Evolutionary conservation across 768 basidiomycete genomes (phyloP).

Genomic region (Trametes cubensis): DNA sequence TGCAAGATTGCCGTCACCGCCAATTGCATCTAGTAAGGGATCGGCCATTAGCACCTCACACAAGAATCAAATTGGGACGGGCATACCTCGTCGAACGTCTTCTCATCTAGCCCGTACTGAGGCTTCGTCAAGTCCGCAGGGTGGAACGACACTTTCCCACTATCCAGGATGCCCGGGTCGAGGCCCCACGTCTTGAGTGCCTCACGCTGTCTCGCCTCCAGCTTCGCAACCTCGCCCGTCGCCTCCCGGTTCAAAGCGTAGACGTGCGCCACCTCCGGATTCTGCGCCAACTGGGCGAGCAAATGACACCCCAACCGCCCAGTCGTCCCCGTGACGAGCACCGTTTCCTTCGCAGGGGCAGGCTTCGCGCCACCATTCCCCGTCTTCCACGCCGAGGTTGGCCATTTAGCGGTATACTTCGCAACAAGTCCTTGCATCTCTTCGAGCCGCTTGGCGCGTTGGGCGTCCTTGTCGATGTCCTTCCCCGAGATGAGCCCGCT

Average conservation of each 20-base stretch:
- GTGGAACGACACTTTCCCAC: conserved; percentile 17
- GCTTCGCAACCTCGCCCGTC: not conserved
- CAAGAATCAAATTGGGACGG: not conserved
- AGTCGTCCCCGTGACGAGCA: conserved; percentile 40
- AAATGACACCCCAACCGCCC: conserved; percentile 36
- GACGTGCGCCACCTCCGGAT: conserved; percentile 25
- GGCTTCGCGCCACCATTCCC: not conserved
- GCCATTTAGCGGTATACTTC: conserved; percentile 37
- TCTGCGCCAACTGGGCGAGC: conserved; percentile 29
- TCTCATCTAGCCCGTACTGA: conserved; percentile 14
- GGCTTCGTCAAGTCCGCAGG: conserved; percentile 18
- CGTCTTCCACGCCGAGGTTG: conserved; percentile 5
- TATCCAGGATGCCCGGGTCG: conserved; percentile 9
- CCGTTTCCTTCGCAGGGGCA: conserved; percentile 19
- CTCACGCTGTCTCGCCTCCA: conserved; percentile 17
- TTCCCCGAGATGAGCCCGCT: conserved; percentile 8
- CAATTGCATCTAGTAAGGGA: not conserved
- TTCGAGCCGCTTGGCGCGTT: conserved; percentile 18
- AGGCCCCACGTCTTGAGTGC: conserved; percentile 24
- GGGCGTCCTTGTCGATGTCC: conserved; percentile 24
- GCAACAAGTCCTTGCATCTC: conserved; percentile 44
- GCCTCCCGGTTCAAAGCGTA: conserved; percentile 32
- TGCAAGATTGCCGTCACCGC: conserved; percentile 42
- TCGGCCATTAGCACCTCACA: not conserved
- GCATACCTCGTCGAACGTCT: conserved; percentile 22